Evolutionary conservation across 2,329 filamentous ascomycete genomes (phyloP).

Genomic region (Grosmannia serpens): DNA sequence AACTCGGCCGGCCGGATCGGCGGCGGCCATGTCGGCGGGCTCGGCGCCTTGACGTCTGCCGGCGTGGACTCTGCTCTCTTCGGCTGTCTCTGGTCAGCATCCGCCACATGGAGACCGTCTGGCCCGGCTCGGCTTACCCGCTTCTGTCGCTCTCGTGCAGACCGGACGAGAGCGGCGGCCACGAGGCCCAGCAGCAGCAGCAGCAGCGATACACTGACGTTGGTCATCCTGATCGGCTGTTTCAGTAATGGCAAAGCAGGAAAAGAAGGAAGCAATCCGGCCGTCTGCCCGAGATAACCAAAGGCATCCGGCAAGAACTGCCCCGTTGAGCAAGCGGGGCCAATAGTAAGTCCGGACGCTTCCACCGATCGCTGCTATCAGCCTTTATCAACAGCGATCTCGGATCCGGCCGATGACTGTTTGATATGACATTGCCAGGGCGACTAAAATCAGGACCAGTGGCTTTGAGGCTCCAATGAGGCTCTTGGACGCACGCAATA

Average conservation of each 20-base stretch:
- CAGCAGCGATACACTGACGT: neutral
- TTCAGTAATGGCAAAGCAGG: neutral
- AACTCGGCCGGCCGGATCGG: slow-evolving; percentile 17
- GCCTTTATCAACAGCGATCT: too few relatives aligned
- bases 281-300: neutral
- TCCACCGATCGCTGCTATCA: too few relatives aligned
- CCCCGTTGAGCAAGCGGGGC: neutral
- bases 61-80: neutral
- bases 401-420: too few relatives aligned
- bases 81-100: neutral
- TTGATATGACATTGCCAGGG: too few relatives aligned
- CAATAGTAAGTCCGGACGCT: neutral
- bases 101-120: neutral
- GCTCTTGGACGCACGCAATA: too few relatives aligned
- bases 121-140: neutral
- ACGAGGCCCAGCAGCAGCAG: neutral
- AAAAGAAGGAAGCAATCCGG: neutral
- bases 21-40: neutral
- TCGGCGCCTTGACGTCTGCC: neutral
- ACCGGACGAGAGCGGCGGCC: neutral
- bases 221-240: neutral
- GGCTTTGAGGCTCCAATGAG: too few relatives aligned
- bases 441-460: too few relatives aligned
- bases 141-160: neutral
- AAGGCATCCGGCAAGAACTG: neutral